Evolutionary conservation across 2,329 filamentous ascomycete genomes (phyloP), one percentile per base, ranked within the genome.

Genomic region (Aspergillus brasiliensis): DNA sequence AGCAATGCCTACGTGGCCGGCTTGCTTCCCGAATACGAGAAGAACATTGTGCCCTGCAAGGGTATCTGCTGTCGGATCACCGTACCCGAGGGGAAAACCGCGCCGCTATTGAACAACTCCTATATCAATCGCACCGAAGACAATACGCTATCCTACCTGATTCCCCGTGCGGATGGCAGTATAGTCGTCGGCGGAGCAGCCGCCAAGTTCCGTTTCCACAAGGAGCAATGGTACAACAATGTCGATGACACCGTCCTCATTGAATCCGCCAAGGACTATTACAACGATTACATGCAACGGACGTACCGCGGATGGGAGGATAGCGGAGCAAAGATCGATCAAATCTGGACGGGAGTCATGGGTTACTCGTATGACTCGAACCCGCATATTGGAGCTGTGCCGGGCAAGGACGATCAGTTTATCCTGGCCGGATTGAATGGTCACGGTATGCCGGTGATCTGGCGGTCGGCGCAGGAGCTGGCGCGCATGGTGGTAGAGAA

Each of bases 1-100:
- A 93, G 91, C 0, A 97, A 97, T 69, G 92, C 82, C 3, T 95
- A 96, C 73, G 92, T 91, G 0, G 90, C 90, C 2, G 84, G 88
- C 59, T 81, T 97, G 2, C 77, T 95, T 1, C 91, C 91, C 0
- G 72, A 79, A 34, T 88, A 95, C 66, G 80, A 84, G 1, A 85
- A 88, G 61, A 80, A 92, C 5, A 89, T 96, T 59, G 86, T 92
- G 1, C 92, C 93, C 0, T 87, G 89, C 13, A 83, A 89, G 15
- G 92, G 91, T 0, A 65, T 76, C 8, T 75, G 74, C 58, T 71
- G 70, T 1, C 73, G 73, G 8, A 70, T 77, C n/a, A 57, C 62
- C 4, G 60, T 67, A 0, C 66, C 69, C 0, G 56, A 64, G 5
- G 62, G 53, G 28, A 63, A 70, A 52, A 59, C 64, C 3, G 57